Base-by-base conservation (phyloP, 2,329 filamentous ascomycete genomes). In the Curvularia verruculosa region DNA sequence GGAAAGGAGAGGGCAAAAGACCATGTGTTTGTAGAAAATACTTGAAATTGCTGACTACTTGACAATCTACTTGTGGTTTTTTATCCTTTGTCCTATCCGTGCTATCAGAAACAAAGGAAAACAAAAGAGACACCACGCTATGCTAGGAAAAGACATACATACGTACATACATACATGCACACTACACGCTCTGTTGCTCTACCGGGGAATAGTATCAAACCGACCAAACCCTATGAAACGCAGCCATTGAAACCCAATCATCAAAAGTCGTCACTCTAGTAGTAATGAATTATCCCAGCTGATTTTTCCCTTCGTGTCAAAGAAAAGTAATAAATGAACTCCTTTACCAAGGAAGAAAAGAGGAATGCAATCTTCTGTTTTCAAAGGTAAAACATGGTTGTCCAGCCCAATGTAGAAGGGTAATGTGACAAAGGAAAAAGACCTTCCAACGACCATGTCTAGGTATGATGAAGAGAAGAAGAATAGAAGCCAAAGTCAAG, bases 401-500 rank as follows among this genome's bases (percentile, higher is more conserved):
- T 29, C 44, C 36, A 48, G n/a, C 28, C 28, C 18, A 6, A 15
- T 45, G 21, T 15, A 26, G 18, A 31, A 31, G 31, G 31, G 31
- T 31, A 31, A 45, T 26, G 29, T 39, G 46, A 39, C 46, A 49
- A 26, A 49, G 7, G 46, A 36, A 47, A 49, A 39, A 15, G n/a
- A 23, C 8, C 23, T n/a, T 49, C 12, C 46, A 49, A 39, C 31
- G 34, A 49, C 46, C 37, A 36, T 21, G 46, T 39, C 23, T 23
- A 39, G 34, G 24, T 19, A 15, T n/a, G 15, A 21, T 46, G 26
- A 52, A 34, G 28, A 8, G 24, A 45, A 53, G 23, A 37, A 40
- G 45, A 56, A 19, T 41, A 54, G n/a, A 48, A 41, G 37, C 41
- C 19, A 23, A 43, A 37, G 34, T 18, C 26, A 46, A 46, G 43